These are phyloP conservation scores for Luffa aegyptiaca DNA, from an alignment of 306 rosid species.

Conservation along the genomic window DNA sequence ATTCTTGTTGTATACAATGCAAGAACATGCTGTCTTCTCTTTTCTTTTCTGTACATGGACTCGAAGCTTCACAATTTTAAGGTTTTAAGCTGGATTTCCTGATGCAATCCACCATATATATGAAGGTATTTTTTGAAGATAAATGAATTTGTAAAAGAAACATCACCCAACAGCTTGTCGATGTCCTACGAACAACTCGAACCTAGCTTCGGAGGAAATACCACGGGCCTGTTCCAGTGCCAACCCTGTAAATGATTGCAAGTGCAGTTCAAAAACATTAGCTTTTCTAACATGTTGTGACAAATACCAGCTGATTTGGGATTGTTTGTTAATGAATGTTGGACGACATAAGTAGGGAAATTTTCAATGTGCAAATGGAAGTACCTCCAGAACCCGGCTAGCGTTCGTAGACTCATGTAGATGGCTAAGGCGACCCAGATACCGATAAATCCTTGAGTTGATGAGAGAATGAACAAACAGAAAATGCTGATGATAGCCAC, in stretches of 20 bases:
- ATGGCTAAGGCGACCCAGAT: conserved; percentile 85
- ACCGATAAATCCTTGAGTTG: conserved; percentile 65
- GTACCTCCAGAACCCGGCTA: conserved; percentile 90
- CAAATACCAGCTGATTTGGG: not conserved
- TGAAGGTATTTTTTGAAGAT: not conserved
- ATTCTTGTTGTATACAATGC: not conserved
- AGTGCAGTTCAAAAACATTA: not conserved
- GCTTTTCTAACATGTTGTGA: not conserved
- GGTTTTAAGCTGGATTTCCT: not conserved
- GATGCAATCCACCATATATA: not conserved
- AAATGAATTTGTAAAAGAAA: not conserved
- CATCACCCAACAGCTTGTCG: not conserved
- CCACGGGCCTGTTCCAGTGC: conserved; percentile 98
- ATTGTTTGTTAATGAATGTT: not conserved
- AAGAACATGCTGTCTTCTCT: not conserved
- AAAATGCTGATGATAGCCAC: conserved; percentile 76
- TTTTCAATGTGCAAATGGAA: not conserved
- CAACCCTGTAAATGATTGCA: conserved; percentile 47
- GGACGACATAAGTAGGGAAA: not conserved
- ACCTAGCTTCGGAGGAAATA: conserved; percentile 40
- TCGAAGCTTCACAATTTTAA: not conserved
- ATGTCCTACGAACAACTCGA: not conserved
- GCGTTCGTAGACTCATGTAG: conserved; percentile 72
- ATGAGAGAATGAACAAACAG: conserved; percentile 60
- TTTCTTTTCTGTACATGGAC: not conserved